Base-by-base conservation (phyloP, 2,329 filamentous ascomycete genomes). In the Cryphonectria naterciae region DNA sequence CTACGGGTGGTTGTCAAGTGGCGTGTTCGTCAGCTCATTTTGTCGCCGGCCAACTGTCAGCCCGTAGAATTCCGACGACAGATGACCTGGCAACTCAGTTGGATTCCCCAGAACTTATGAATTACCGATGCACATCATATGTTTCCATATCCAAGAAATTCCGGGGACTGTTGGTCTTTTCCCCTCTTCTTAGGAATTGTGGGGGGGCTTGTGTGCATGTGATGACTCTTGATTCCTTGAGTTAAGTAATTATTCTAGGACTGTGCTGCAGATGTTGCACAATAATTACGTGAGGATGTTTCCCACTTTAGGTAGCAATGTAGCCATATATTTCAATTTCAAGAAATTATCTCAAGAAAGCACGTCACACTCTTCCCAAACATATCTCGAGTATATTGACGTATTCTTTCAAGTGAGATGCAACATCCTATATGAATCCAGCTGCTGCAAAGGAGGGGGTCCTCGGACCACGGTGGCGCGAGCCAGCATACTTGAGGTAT, bases 1-100 rank as follows among this genome's bases (percentile, higher is more conserved):
- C 43, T 35, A 4, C 17, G 10, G 54, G 35, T 37, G 37, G 25
- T 58, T 60, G 54, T 46, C 4, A 25, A 41, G 43, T 67, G 65
- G 65, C 65, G 65, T 67, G 65, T 43, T 67, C 22, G 65, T 67
- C 65, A 67, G 65, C 39, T 56, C 54, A 67, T 28, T 67, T 25
- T 2, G 5, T 46, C n/a, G 19, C 35, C 39, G 52, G 11, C 15
- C 8, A 1, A n/a, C 35, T 35, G 65, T 46, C 56, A 67, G 65
- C 65, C 65, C 65, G 54, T 35, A 19, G n/a, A 46, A 60, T 60
- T 17, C 54, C 54, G 65, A 67, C 6, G 39, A 1, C 37, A 43
- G 4, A 46, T 64, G 39, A 64, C 3, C n/a, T 25, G 17, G 2
- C n/a, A 28, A 17, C 46, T 49, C 54, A 15, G 35, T 58, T 32